Conservation (phyloP, 805 yeast species). For the Teunomyces gatunensis region DNA sequence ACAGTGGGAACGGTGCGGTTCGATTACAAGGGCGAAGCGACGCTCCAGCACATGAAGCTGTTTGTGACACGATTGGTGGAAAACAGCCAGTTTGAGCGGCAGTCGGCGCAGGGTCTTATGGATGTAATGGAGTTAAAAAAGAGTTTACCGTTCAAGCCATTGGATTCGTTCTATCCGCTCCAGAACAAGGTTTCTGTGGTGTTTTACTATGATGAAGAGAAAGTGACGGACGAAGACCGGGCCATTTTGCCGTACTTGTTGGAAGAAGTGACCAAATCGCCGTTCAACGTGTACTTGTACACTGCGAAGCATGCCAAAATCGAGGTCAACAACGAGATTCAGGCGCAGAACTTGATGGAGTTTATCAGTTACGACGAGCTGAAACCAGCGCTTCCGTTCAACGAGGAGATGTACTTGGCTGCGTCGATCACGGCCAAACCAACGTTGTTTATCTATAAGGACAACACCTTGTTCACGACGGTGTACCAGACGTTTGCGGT, state of each 20-base stretch:
- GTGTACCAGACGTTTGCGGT: conserved; percentile 63
- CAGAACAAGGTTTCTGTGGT: conserved; percentile 49
- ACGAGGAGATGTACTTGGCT: conserved; percentile 47
- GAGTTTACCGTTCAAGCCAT: conserved; percentile 29
- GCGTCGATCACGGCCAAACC: conserved; percentile 60
- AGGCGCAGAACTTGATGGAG: conserved; percentile 39
- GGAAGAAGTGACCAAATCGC: conserved; percentile 58
- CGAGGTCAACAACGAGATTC: conserved; percentile 38
- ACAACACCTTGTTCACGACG: conserved; percentile 49
- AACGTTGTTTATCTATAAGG: conserved; percentile 58
- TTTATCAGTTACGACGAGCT: conserved; percentile 43
- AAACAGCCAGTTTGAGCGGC: conserved; percentile 41
- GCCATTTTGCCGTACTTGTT: conserved; percentile 57
- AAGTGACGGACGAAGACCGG: conserved; percentile 59
- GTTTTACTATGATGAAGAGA: conserved; percentile 49
- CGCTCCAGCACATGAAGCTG: conserved; percentile 28
- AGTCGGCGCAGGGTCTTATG: conserved; percentile 26
- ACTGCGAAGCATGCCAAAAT: conserved; percentile 47
- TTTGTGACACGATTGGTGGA: conserved; percentile 50
- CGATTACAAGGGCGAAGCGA: conserved; percentile 39
- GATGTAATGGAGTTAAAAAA: conserved; percentile 30
- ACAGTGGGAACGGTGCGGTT: conserved; percentile 46
- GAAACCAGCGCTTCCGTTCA: conserved; percentile 32
- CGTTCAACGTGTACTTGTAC: conserved; percentile 52
- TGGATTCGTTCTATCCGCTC: conserved; percentile 36